Evolutionary conservation across 352 stramenopile genomes (phyloP), one percentile per base, ranked within the genome.

Genomic region (Achlya hypogyna): DNA sequence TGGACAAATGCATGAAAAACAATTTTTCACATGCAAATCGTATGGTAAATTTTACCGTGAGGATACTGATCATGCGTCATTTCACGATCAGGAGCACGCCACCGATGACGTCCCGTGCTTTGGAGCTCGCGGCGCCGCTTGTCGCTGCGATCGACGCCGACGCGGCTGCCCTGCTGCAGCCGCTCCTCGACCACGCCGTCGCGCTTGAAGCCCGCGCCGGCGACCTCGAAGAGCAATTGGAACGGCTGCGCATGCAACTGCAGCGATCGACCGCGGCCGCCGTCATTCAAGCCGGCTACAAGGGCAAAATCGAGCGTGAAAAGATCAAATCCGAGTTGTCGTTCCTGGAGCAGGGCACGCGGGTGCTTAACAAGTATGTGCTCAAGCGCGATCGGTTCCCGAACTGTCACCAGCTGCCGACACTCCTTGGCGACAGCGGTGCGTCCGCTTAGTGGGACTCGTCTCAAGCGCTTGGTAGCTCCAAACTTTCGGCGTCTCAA

Each of bases 371-470:
- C 43, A 89, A 91, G 62, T 94, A 93, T 51, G 81, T 94, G 63
- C 78, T 94, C 59, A 94, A 93, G 74, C 78, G 72, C 25, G 86
- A 94, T 65, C 74, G 84, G 1, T 89, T 93, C 69, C 84, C 86
- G 2, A 81, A 91, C 53, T 89, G 83, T 59, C 84, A 92, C 56
- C 81, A 85, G 32, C 72, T 94, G 18, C 56, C 79, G 47, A 90
- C 82, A 0, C 71, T 74, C 2, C 43, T 88, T 49, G 85, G 82
- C 38, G 82, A 88, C 20, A 78, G 79, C 45, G 82, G 82, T 89
- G 56, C n/a, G 45, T 64, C 40, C 29, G 14, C 8, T 20, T 27
- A 3, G 28, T 23, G 6, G 29, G 14, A 10, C 3, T 53, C 22
- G 14, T 52, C 6, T 20, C 22, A 32, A 53, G n/a, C 8, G 14